A percentile compares a stretch with the other conserved stretches of the same genome.
Evolutionary conservation across 2,329 filamentous ascomycete species (phyloP).

Genomic region (Neonectria hederae): DNA sequence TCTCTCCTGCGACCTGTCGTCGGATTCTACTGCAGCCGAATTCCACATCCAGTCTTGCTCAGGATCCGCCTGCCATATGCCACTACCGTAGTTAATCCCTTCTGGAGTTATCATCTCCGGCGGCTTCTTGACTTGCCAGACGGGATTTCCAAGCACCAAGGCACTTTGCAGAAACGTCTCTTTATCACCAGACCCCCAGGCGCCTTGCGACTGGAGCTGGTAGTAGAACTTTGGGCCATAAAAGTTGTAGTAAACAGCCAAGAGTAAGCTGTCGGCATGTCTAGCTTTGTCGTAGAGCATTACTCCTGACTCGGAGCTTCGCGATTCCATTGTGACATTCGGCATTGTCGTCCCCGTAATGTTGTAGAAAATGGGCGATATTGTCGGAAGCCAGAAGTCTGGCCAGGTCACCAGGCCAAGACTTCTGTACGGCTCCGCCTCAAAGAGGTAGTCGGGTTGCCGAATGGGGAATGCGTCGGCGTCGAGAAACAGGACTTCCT

Average conservation of each 20-base stretch:
- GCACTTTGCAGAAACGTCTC: conserved; percentile 39
- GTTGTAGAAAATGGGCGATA: conserved; percentile 37
- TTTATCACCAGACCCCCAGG: conserved; percentile 40
- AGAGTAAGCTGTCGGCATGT: conserved; percentile 36
- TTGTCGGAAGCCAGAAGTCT: conserved; percentile 40
- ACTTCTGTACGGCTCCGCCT: conserved; percentile 31
- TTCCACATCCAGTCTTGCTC: conserved; percentile 34
- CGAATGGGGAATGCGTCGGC: conserved; percentile 37
- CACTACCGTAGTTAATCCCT: conserved; percentile 36
- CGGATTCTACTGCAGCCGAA: not conserved
- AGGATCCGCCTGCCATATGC: conserved; percentile 40
- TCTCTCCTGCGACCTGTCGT: not conserved
- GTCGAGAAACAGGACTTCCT: conserved; percentile 36
- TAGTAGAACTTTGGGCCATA: conserved; percentile 36
- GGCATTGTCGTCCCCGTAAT: conserved; percentile 29
- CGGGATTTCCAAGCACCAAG: conserved; percentile 29
- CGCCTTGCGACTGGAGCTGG: conserved; percentile 40
- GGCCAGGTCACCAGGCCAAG: conserved; percentile 37
- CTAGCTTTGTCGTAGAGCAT: conserved; percentile 36
- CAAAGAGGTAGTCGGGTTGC: conserved; percentile 31
- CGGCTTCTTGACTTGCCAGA: conserved; percentile 31
- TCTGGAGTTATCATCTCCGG: conserved; percentile 23
- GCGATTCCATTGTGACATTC: conserved; percentile 30
- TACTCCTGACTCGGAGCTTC: conserved; percentile 34
- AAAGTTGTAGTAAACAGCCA: conserved; percentile 40